Evolutionary conservation across 2,329 filamentous ascomycete genomes (phyloP).

Genomic region (Colletotrichum sp.): DNA sequence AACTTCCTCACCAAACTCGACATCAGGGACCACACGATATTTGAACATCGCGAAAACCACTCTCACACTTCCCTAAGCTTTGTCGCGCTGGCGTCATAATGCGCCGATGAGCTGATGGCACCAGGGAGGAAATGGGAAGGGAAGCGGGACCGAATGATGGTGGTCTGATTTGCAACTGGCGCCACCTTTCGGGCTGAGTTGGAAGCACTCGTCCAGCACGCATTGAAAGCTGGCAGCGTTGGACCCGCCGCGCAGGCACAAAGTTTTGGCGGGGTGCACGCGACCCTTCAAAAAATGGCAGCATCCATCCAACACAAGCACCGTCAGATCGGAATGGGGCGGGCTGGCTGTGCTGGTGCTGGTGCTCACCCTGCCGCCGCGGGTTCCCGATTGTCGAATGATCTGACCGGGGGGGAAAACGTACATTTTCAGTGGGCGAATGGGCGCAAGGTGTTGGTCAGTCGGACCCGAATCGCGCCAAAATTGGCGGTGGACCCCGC

Average conservation of each 20-base stretch:
- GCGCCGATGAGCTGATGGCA: background rate
- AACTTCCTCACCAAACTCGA: background rate
- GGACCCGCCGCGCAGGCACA: background rate
- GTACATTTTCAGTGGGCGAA: background rate
- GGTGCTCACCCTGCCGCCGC: background rate
- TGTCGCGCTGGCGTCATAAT: slow-evolving; percentile 12
- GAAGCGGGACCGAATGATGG: slow-evolving; percentile 6
- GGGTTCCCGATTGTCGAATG: slow-evolving; percentile 2
- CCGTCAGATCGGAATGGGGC: background rate
- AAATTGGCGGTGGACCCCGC: background rate
- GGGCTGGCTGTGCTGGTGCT: background rate
- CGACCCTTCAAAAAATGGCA: background rate
- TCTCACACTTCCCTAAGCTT: background rate
- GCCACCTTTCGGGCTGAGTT: background rate
- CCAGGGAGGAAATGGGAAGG: background rate
- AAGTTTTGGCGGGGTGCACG: background rate
- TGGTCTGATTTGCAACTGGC: slow-evolving; percentile 19
- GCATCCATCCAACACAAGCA: background rate
- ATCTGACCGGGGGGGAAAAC: background rate
- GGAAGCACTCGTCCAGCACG: no score
- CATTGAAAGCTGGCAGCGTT: background rate
- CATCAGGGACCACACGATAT: background rate
- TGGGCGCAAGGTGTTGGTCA: background rate
- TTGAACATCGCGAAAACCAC: background rate
- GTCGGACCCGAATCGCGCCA: background rate